Conservation (phyloP, 116 monocot species). For the Phalaenopsis hybrid region DNA sequence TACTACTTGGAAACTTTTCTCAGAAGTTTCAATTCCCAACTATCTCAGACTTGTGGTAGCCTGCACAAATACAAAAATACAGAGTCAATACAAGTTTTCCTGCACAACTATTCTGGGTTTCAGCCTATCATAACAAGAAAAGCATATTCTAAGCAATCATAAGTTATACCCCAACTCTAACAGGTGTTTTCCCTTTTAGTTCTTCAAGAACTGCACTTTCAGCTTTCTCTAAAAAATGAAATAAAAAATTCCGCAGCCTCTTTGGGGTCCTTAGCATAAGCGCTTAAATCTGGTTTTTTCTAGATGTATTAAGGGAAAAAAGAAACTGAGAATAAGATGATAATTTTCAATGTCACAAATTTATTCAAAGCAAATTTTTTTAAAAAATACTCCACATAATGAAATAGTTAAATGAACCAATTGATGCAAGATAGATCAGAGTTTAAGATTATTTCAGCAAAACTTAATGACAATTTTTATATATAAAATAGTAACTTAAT, state of each 20-base stretch:
- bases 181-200: constrained; percentile 53
- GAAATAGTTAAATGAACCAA: neutral
- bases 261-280: constrained; percentile 61
- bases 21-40: constrained; percentile 69
- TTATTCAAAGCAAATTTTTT: neutral
- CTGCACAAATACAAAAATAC: constrained; percentile 26
- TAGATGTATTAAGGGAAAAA: constrained; percentile 17
- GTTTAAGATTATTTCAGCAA: neutral
- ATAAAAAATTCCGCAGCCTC: constrained; percentile 80
- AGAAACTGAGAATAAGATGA: neutral
- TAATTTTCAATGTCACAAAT: neutral
- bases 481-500: too few relatives aligned
- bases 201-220: too few relatives aligned
- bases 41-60: constrained; percentile 89
- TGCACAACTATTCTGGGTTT: neutral
- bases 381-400: neutral
- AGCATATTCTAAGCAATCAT: neutral
- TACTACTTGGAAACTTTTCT: constrained; percentile 71
- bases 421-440: neutral
- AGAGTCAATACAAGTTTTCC: neutral
- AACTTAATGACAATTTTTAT: too few relatives aligned
- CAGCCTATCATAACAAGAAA: neutral
- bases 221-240: constrained; percentile 65
- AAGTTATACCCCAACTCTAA: constrained; percentile 81
- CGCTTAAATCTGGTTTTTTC: constrained; percentile 80